These are phyloP conservation scores for Melanomma pulvis-pyrius DNA, from an alignment of 495 filamentous ascomycete genomes.

Conservation along the genomic window DNA sequence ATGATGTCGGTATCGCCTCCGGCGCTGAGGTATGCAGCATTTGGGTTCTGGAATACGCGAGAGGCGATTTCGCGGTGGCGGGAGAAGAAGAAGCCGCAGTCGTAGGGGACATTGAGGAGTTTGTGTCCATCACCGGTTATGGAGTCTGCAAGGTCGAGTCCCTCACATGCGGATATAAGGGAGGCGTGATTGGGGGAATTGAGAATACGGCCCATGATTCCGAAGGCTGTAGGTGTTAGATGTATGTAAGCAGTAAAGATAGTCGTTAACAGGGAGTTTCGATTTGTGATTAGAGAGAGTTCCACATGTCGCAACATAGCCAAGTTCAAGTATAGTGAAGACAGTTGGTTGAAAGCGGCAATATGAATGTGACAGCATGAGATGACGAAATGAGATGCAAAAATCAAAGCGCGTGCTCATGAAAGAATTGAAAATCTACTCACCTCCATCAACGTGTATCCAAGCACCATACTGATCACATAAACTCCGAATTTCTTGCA, in stretches of 20 bases:
- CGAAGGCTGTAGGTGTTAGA: conserved; percentile 64
- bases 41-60: conserved; percentile 78
- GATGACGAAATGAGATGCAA: neutral
- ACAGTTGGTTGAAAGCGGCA: no score
- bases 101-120: conserved; percentile 92
- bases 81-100: conserved; percentile 86
- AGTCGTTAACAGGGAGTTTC: neutral
- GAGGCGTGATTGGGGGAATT: conserved; percentile 58
- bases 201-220: conserved; percentile 70
- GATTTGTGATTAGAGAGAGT: no score
- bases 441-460: conserved; percentile 85
- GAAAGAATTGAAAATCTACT: conserved; percentile 16
- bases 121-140: conserved; percentile 89
- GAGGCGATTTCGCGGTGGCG: conserved; percentile 59
- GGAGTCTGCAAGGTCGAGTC: conserved; percentile 83
- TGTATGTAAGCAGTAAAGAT: neutral
- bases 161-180: conserved; percentile 59
- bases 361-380: no score
- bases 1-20: conserved; percentile 54
- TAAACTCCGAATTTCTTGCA: conserved; percentile 65
- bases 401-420: no score
- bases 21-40: conserved; percentile 76
- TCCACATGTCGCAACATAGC: no score
- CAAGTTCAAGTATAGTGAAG: no score
- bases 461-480: conserved; percentile 78